phyloP scores from a whole-genome alignment of 2,329 filamentous ascomycete species.

The Hypomyces perniciosus region DNA sequence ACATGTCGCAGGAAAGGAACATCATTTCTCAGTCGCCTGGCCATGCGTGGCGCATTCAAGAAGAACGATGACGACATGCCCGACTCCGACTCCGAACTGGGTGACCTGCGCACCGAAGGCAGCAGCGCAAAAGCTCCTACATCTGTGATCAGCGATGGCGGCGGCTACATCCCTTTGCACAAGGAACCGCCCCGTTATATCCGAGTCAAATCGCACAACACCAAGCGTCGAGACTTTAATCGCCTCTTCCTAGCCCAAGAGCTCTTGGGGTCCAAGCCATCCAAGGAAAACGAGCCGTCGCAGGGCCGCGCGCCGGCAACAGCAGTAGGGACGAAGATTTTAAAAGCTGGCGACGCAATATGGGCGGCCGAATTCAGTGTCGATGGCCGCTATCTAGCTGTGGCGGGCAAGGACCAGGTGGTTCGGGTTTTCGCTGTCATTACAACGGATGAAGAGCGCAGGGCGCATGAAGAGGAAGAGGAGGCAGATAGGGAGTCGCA shows the following conservation, averaged over 20 bases:
- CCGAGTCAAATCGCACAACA: slow-evolving; percentile 73
- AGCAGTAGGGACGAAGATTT: slow-evolving; percentile 35
- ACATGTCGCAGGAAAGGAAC: slow-evolving; percentile 62
- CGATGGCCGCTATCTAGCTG: slow-evolving; percentile 84
- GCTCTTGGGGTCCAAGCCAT: slow-evolving; percentile 55
- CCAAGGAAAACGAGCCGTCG: slow-evolving; percentile 21
- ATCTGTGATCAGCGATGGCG: slow-evolving; percentile 60
- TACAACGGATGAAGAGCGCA: slow-evolving; percentile 72
- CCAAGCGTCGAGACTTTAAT: slow-evolving; percentile 76
- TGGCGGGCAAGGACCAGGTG: slow-evolving; percentile 82
- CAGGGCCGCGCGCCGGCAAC: slow-evolving; percentile 28
- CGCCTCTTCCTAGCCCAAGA: slow-evolving; percentile 89
- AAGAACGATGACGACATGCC: slow-evolving; percentile 54
- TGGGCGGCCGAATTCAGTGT: slow-evolving; percentile 93
- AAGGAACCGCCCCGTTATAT: slow-evolving; percentile 90
- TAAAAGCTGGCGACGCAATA: slow-evolving; percentile 58
- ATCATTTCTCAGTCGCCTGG: slow-evolving; percentile 80
- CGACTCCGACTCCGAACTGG: slow-evolving; percentile 65
- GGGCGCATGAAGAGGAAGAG: slow-evolving; percentile 61
- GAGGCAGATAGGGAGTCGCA: slow-evolving; percentile 38
- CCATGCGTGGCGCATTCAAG: slow-evolving; percentile 68
- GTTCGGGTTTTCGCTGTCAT: slow-evolving; percentile 88
- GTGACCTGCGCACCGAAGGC: slow-evolving; percentile 65
- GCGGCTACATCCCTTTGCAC: slow-evolving; percentile 75
- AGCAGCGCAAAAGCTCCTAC: slow-evolving; percentile 79